A percentile compares a stretch with the other conserved stretches of the same genome.
phyloP scores from a whole-genome alignment of 2,329 filamentous ascomycete species.

The Verticillium longisporum region DNA sequence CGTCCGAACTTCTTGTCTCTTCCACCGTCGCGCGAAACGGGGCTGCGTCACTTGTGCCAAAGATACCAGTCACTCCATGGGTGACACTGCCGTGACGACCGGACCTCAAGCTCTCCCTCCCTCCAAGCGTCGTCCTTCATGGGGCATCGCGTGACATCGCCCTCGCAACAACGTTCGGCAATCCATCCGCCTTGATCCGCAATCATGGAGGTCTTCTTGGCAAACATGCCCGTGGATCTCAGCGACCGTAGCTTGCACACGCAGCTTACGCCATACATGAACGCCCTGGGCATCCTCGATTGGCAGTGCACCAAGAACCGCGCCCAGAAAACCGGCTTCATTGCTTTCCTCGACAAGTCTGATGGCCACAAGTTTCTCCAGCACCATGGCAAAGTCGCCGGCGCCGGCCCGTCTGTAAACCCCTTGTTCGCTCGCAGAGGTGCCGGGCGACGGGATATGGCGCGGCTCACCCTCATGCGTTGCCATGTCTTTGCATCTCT shows the following conservation, averaged over 20 bases:
- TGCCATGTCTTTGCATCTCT: conserved; percentile 18
- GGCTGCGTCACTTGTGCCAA: too few relatives aligned
- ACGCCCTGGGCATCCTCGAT: conserved; percentile 29
- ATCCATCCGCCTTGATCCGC: too few relatives aligned
- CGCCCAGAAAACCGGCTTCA: conserved; percentile 23
- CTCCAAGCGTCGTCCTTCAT: too few relatives aligned
- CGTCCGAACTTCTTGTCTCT: too few relatives aligned
- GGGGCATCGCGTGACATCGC: too few relatives aligned
- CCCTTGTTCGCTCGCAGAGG: background rate
- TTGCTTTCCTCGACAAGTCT: conserved; percentile 32
- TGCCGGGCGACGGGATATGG: conserved; percentile 9
- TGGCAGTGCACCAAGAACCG: conserved; percentile 36
- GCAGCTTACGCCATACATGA: conserved; percentile 33
- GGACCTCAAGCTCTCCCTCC: too few relatives aligned
- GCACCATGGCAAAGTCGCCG: conserved; percentile 21
- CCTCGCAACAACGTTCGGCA: too few relatives aligned
- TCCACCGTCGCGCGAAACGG: too few relatives aligned
- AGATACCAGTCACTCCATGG: too few relatives aligned
- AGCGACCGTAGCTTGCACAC: conserved; percentile 26
- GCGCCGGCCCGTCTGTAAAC: conserved; percentile 2
- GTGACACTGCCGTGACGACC: too few relatives aligned
- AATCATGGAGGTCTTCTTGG: conserved; percentile 39
- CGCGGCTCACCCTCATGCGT: conserved; percentile 23
- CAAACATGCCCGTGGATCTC: conserved; percentile 33
- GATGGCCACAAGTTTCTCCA: conserved; percentile 37